A percentile compares a stretch with the other conserved stretches of the same genome.
These are phyloP conservation scores for Epichloe bromicola DNA, from an alignment of 2,329 filamentous ascomycete species.

Conservation along the genomic window DNA sequence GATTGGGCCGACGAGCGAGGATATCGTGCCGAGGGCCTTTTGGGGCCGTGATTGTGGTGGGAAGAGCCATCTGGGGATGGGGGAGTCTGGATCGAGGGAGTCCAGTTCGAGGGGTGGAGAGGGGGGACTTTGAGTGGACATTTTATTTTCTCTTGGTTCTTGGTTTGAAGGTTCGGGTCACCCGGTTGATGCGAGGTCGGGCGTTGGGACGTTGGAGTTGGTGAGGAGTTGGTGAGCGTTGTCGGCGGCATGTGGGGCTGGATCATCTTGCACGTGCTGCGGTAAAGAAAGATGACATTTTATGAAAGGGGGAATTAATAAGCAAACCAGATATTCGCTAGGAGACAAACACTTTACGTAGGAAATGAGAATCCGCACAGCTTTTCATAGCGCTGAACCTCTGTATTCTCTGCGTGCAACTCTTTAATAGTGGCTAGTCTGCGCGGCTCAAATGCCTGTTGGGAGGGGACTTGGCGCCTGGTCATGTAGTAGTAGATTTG, in stretches of 20 bases:
- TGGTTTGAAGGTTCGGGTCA: not conserved
- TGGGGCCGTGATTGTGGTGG: not conserved
- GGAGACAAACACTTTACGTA: no score
- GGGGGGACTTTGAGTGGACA: not conserved
- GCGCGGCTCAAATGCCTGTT: no score
- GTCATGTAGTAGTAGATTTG: no score
- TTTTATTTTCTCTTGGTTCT: not conserved
- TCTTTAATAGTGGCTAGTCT: no score
- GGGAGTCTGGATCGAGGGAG: conserved; percentile 4
- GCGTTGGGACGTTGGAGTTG: not conserved
- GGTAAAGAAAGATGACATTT: no score
- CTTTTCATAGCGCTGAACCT: no score
- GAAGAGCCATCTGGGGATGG: conserved; percentile 2
- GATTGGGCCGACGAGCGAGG: not conserved
- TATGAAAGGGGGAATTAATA: no score
- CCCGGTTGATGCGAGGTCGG: not conserved
- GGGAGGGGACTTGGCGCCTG: no score
- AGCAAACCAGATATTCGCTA: no score
- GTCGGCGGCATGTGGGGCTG: not conserved
- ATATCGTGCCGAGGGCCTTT: not conserved
- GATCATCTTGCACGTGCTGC: no score
- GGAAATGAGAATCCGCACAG: no score
- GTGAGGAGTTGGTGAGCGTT: not conserved
- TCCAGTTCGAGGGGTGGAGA: conserved; percentile 3
- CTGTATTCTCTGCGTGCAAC: no score